Evolutionary conservation across 176 grass and related monocot species (phyloP).

Genomic region (Lolium multiflorum): DNA sequence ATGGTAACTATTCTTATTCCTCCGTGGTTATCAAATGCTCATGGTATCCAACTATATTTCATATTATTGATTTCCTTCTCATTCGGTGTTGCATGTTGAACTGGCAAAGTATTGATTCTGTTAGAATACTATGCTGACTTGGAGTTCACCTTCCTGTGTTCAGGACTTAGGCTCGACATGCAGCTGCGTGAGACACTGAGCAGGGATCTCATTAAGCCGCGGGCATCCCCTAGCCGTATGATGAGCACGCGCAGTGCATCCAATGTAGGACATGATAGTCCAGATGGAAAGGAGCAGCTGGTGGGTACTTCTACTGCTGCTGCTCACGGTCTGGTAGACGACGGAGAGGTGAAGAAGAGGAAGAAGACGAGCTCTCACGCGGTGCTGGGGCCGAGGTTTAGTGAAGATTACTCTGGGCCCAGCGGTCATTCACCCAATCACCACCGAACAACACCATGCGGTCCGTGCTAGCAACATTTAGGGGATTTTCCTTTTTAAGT

Average conservation of each 20-base stretch:
- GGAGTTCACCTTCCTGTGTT: background rate
- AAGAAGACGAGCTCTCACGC: background rate
- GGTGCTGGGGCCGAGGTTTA: background rate
- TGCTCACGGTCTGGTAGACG: background rate
- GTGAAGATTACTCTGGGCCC: slow-evolving; percentile 42
- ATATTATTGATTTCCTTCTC: too few species aligned
- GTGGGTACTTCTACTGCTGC: background rate
- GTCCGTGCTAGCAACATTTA: slow-evolving; percentile 16
- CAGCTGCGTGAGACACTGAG: background rate
- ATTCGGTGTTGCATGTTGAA: background rate
- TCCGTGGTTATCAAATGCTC: too few species aligned
- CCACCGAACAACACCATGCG: slow-evolving; percentile 41
- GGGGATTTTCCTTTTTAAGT: background rate
- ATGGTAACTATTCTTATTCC: slow-evolving; percentile 7
- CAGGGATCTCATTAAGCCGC: slow-evolving; percentile 13
- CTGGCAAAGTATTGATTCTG: background rate
- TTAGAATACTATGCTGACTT: background rate
- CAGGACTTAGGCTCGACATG: slow-evolving; percentile 32
- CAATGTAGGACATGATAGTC: background rate
- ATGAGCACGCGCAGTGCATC: background rate
- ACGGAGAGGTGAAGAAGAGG: background rate
- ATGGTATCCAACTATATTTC: too few species aligned
- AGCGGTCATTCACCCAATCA: slow-evolving; percentile 51
- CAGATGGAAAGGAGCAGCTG: background rate
- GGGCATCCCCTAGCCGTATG: background rate